A percentile compares a stretch with the other conserved stretches of the same genome.
phyloP scores from a whole-genome alignment of 345 rosid genomes.

The Mallotus nudiflorus region DNA sequence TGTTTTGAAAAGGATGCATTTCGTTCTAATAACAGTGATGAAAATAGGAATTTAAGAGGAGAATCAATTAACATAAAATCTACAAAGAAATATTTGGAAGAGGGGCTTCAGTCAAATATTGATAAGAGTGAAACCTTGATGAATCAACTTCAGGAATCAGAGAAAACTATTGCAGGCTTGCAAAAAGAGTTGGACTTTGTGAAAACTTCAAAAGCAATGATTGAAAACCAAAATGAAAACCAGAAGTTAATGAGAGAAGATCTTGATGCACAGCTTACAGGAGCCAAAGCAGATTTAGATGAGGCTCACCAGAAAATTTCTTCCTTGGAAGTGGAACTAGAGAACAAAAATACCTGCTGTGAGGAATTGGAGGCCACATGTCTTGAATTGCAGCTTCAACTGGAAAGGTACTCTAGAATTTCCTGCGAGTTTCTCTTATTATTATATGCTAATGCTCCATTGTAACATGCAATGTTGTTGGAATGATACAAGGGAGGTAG shows the following conservation, averaged over 20 bases:
- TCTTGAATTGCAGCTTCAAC: slow-evolving; percentile 48
- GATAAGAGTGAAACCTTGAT: slow-evolving; percentile 25
- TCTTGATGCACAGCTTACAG: slow-evolving; percentile 34
- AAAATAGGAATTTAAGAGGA: slow-evolving; percentile 32
- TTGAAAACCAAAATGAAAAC: slow-evolving; percentile 46
- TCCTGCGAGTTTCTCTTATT: not conserved
- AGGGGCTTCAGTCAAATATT: slow-evolving; percentile 29
- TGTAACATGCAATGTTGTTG: not conserved
- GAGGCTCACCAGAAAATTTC: slow-evolving; percentile 38
- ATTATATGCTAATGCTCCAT: not conserved
- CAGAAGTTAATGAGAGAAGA: slow-evolving; percentile 36
- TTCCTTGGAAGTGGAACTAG: slow-evolving; percentile 46
- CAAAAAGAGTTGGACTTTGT: slow-evolving; percentile 40
- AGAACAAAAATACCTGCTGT: slow-evolving; percentile 40
- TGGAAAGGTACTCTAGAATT: slow-evolving; percentile 46
- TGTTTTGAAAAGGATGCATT: slow-evolving; percentile 28
- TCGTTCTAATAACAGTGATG: slow-evolving; percentile 31
- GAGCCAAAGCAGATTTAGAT: slow-evolving; percentile 35
- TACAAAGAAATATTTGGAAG: slow-evolving; percentile 34
- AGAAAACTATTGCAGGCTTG: slow-evolving; percentile 34
- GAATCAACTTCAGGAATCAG: slow-evolving; percentile 45
- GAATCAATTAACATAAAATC: slow-evolving; percentile 27
- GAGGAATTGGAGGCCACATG: slow-evolving; percentile 48
- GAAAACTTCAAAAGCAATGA: slow-evolving; percentile 30
- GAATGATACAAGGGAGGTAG: not conserved